Conservation (phyloP, 306 rosid genomes). For the Quercus agrifolia region DNA sequence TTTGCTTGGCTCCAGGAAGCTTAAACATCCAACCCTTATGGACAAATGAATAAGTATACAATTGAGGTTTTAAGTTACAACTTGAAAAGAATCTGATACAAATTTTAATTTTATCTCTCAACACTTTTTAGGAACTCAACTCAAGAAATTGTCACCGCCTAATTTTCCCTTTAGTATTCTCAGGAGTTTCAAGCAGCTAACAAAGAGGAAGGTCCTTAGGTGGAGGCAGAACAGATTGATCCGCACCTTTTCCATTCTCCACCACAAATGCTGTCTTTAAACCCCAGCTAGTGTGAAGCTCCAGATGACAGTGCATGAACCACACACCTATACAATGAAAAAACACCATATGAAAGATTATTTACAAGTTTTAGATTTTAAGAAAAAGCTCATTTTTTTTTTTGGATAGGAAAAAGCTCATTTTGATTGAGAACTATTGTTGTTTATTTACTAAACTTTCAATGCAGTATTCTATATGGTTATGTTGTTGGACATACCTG, state of each 20-base stretch:
- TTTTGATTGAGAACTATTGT: neutral
- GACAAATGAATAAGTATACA: neutral
- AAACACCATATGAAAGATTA: neutral
- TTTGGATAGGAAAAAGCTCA: neutral
- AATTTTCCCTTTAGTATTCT: neutral
- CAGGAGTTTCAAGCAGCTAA: constrained; percentile 1
- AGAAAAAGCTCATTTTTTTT: neutral
- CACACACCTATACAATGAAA: constrained; percentile 25
- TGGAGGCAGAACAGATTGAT: constrained; percentile 30
- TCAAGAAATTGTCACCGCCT: neutral
- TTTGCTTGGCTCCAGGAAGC: neutral
- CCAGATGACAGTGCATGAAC: constrained; percentile 47
- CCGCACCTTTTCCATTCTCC: constrained; percentile 19
- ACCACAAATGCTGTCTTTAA: constrained; percentile 40
- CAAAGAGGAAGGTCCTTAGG: constrained; percentile 40
- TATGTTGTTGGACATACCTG: constrained; percentile 13
- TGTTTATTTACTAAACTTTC: neutral
- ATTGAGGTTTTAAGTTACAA: neutral
- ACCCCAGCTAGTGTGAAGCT: constrained; percentile 41
- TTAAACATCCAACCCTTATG: neutral
- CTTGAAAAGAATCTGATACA: neutral
- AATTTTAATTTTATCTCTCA: neutral
- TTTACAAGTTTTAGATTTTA: neutral
- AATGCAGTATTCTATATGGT: neutral
- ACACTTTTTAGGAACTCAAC: neutral